Base-by-base conservation (phyloP, 2,329 filamentous ascomycete species). In the Setomelanomma holmii region DNA sequence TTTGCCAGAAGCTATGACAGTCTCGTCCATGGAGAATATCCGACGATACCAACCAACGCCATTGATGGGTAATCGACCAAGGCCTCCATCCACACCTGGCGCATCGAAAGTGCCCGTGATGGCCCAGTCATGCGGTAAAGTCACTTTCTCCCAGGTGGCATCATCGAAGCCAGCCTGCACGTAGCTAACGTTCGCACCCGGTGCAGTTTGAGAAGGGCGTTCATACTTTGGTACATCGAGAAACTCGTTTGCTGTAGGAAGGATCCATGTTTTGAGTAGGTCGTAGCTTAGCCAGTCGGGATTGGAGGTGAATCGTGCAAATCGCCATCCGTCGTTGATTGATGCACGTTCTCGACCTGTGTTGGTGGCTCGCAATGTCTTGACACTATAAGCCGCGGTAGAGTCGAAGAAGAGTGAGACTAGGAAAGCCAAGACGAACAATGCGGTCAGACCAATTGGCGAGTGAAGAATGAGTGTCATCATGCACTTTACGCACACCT, bases 11-110 rank as follows among this genome's bases (percentile, higher is more conserved):
- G 77, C 73, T 2, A 60, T 62, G 0, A 63, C 46, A 0, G 46
- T 42, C 4, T 57, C n/a, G 10, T 59, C 33, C 3, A 78, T 49
- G 0, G 63, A 58, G 1, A 84, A 7, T 2, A 64, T 77, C 22
- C 75, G 72, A 4, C 81, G 78, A 56, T 84, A 84, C 82, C 81
- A 83, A 1, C 79, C 81, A 1, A 84, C 76, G 2, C 82, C 82
- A n/a, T 83, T 76, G 19, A 76, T 72, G 0, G 82, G 82, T 27
- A 85, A 61, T 1, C 78, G 71, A 12, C 78, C 78, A 69, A 78
- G 76, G 5, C 72, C 75, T 3, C 78, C 76, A 7, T 64, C 61
- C 1, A 80, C 68, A 3, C 72, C 63, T 1, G 60, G 58, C 1
- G 62, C 58, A 30, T 68, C 55, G 50, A 82, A 82, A 1, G 79